These are phyloP conservation scores for Cicer pinnatifidum DNA, from an alignment of 306 rosid genomes.

Conservation along the genomic window DNA sequence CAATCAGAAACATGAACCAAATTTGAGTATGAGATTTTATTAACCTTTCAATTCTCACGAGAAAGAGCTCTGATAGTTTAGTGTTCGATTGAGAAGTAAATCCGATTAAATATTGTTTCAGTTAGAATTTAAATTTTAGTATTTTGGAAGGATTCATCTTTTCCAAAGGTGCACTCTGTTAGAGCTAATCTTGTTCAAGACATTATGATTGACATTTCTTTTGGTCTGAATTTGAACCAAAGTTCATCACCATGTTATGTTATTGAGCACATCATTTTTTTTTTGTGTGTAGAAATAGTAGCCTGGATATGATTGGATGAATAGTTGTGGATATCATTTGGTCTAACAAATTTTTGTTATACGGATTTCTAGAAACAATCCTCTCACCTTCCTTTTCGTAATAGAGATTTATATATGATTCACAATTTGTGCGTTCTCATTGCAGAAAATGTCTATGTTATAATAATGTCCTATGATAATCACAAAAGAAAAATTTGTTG, in stretches of 20 bases:
- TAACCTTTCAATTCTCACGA: too few species aligned
- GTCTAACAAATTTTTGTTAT: not conserved
- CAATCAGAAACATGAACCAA: not conserved
- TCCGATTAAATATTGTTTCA: too few species aligned
- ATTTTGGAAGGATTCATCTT: too few species aligned
- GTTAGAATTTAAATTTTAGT: too few species aligned
- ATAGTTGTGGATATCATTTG: not conserved
- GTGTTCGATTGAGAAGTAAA: too few species aligned
- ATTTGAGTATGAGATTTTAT: not conserved
- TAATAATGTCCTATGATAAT: not conserved
- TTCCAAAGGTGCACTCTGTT: too few species aligned
- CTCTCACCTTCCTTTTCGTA: not conserved
- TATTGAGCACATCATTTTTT: too few species aligned
- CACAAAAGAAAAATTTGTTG: not conserved
- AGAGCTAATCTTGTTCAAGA: too few species aligned
- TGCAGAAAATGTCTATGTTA: constrained; percentile 9
- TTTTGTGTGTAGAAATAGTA: not conserved
- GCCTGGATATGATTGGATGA: not conserved
- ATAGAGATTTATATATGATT: not conserved
- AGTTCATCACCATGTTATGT: too few species aligned
- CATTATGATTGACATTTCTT: too few species aligned
- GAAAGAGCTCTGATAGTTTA: too few species aligned
- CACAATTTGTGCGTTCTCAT: not conserved
- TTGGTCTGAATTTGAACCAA: too few species aligned
- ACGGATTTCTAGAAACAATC: not conserved